Evolutionary conservation across 495 filamentous ascomycete genomes (phyloP), one percentile per base, ranked within the genome.

Genomic region (Chaetomium cochliodes): DNA sequence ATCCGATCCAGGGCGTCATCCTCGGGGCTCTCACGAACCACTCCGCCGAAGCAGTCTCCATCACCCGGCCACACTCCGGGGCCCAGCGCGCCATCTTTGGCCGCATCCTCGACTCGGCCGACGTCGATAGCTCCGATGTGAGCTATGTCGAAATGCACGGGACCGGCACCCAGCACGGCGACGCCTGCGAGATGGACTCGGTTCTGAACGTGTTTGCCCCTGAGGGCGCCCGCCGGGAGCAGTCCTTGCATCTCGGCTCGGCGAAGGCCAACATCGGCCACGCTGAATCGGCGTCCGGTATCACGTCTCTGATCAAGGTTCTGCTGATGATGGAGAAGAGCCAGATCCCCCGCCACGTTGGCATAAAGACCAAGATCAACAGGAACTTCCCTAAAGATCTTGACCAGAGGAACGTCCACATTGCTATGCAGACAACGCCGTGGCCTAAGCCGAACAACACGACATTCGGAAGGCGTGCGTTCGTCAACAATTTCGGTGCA

Each of bases 191-290:
- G 72, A 90, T 92, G 87, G 74, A 79, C 22, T 88, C 86, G 11
- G 88, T 93, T 26, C 82, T 86, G 5, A 85, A 87, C 63, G 81
- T 88, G 20, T 97, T 96, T 66, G 92, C 92, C 15, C 89, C 90
- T 7, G 47, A 60, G 26, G 23, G 7, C n/a, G 90, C 53, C 80
- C 81, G 11, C 79, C 44, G 81, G 1, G 83, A 86, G 18, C 82
- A 88, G 68, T 84, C 88, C 0, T 81, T 96, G 8, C 82, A 88
- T 67, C 79, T 96, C 5, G 92, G 92, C 23, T 86, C 92, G 1
- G 86, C 88, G 16, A 96, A 96, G 69, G 82, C 91, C 3, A 96
- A 96, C 64, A 81, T 96, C 42, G 92, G 92, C 0, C 92, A 97
- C 71, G 90, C 86, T 41, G 92, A 96, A 72, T 87, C 90, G 41